phyloP scores from a whole-genome alignment of 2,329 filamentous ascomycete genomes.

The Neofusicoccum cordaticola region DNA sequence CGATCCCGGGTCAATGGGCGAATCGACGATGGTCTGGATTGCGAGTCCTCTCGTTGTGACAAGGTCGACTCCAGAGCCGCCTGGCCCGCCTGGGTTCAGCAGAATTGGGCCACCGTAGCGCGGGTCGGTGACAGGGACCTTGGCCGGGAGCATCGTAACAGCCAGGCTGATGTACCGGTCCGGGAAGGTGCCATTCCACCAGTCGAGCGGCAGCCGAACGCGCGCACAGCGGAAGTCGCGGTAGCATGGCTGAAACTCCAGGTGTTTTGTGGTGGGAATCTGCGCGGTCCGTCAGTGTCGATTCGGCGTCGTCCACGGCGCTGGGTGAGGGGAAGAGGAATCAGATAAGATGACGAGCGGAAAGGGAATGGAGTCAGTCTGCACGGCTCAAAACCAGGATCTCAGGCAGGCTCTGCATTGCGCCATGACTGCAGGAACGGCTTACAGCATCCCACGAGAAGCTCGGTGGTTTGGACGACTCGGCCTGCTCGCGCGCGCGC shows the following conservation, averaged over 20 bases:
- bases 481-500: background rate
- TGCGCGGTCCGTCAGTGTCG: background rate
- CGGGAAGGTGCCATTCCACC: constrained; percentile 35
- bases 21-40: constrained; percentile 32
- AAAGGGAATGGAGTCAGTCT: background rate
- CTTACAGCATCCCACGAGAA: constrained; percentile 17
- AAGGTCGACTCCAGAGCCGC: constrained; percentile 39
- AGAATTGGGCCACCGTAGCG: constrained; percentile 43
- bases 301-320: background rate
- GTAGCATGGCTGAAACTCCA: constrained; percentile 33
- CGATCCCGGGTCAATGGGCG: constrained; percentile 13
- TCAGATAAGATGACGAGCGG: constrained; percentile 1
- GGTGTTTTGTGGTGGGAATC: constrained; percentile 19
- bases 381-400: background rate
- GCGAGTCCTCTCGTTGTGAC: constrained; percentile 25
- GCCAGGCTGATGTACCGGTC: constrained; percentile 31
- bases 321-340: background rate
- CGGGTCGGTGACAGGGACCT: constrained; percentile 33
- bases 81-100: constrained; percentile 46
- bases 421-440: background rate
- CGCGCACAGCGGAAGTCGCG: constrained; percentile 34
- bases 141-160: constrained; percentile 31
- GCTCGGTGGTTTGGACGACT: background rate
- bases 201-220: constrained; percentile 35
- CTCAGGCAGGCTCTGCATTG: background rate